phyloP scores from a whole-genome alignment of 148 eudicot genomes.

The Dianthus caryophyllus region DNA sequence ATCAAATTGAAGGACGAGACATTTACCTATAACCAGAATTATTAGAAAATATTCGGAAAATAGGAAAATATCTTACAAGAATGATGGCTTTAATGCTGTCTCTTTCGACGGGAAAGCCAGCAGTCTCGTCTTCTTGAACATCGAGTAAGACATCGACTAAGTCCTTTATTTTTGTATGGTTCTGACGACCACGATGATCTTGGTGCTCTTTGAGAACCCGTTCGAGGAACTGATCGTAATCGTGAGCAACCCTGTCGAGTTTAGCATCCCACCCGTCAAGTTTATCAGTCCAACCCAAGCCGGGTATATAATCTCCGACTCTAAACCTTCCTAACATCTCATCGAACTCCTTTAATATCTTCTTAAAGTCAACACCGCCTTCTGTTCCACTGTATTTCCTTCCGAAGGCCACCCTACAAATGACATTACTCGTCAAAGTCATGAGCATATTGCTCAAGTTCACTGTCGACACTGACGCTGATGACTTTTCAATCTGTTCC shows the following conservation, averaged over 20 bases:
- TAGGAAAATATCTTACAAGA: slow-evolving; percentile 28
- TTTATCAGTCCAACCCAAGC: slow-evolving; percentile 26
- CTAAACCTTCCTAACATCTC: slow-evolving; percentile 33
- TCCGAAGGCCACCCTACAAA: slow-evolving; percentile 29
- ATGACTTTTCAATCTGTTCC: slow-evolving; percentile 10
- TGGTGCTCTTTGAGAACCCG: slow-evolving; percentile 32
- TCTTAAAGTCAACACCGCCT: slow-evolving; percentile 27
- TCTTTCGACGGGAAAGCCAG: slow-evolving; percentile 30
- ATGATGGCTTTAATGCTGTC: slow-evolving; percentile 42
- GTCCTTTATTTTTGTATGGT: slow-evolving; percentile 26
- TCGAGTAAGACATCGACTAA: slow-evolving; percentile 52
- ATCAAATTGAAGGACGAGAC: neutral
- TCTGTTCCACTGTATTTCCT: slow-evolving; percentile 31
- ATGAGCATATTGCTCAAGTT: slow-evolving; percentile 27
- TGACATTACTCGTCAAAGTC: slow-evolving; percentile 21
- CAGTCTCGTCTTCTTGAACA: slow-evolving; percentile 28
- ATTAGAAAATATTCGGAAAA: too few species aligned
- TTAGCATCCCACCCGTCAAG: slow-evolving; percentile 29
- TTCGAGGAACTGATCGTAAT: slow-evolving; percentile 30
- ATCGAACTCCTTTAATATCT: slow-evolving; percentile 28
- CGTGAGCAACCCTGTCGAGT: slow-evolving; percentile 20
- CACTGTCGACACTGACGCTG: slow-evolving; percentile 11
- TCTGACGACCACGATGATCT: neutral
- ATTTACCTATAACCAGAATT: slow-evolving; percentile 27
- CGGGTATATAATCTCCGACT: slow-evolving; percentile 30